Base-by-base conservation (phyloP, 495 filamentous ascomycete species). In the Glarea lozoyensis region DNA sequence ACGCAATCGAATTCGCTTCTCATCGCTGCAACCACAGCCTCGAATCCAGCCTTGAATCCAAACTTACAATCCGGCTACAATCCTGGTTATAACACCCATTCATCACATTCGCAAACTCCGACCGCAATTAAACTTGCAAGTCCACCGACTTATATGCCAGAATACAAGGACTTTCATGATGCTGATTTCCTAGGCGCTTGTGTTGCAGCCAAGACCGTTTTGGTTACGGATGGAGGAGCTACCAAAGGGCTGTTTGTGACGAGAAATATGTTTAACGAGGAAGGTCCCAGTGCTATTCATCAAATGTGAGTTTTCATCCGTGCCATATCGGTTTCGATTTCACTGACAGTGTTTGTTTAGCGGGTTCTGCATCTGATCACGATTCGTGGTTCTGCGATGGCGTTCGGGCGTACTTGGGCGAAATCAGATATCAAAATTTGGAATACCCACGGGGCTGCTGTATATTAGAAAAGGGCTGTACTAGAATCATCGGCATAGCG, bases 111-210 rank as follows among this genome's bases (percentile, higher is more conserved):
- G 19, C 92, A 97, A 62, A 93, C 87, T 13, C 92, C 93, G 0
- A 92, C 81, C 9, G 82, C 71, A 19, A 88, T 96, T 61, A 90
- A 87, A 64, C 63, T 79, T 17, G 70, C 84, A 10, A 79, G 78
- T 46, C 70, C 82, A 43, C 88, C 92, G 2, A 81, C 88, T 35
- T 97, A 97, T 57, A 85, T 96, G 54, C 75, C 85, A 9, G 92
- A 96, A 57, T 97, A 88, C 88, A 89, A 95, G 54, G 82, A 81
- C 13, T 84, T 70, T 55, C 82, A 87, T 52, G 84, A 88, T 53
- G 76, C 75, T n/a, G 70, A 75, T 33, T 93, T 94, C 66, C 64
- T 94, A 10, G 88, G 66, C 0, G 58, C 64, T 4, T 66, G 67
- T 43, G 60, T 69, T 13, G 64, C 66, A 5, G 66, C 61, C 1